Conservation (phyloP, 164 flowering plant genomes). For the Cinnamomum micranthum region DNA sequence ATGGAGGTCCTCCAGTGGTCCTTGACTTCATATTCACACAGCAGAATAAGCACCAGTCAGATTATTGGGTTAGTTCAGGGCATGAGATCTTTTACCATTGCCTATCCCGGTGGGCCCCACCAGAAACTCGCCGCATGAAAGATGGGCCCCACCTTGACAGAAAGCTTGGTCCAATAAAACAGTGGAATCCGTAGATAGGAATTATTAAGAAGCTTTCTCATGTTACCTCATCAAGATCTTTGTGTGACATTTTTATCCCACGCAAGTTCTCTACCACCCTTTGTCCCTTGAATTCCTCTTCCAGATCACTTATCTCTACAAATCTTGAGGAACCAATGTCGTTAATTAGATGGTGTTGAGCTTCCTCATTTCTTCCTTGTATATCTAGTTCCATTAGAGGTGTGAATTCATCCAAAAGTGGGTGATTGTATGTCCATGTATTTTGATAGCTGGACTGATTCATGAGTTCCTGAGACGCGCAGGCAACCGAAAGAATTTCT, state of each 20-base stretch:
- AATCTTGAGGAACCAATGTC: constrained; percentile 27
- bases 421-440: constrained; percentile 28
- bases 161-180: no score
- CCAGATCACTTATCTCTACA: constrained; percentile 39
- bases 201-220: not conserved
- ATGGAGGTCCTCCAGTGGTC: no score
- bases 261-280: constrained; percentile 60
- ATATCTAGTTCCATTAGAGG: constrained; percentile 16
- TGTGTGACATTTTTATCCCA: constrained; percentile 72
- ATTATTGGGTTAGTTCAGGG: no score
- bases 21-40: no score
- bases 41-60: no score
- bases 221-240: constrained; percentile 57
- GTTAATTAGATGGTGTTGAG: no score
- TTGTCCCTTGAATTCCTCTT: constrained; percentile 36
- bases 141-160: no score
- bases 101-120: no score
- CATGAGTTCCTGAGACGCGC: constrained; percentile 52
- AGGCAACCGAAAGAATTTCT: constrained; percentile 73
- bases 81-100: no score
- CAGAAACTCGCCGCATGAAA: no score
- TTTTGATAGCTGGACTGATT: constrained; percentile 27
- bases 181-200: no score
- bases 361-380: not conserved
- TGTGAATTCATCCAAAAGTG: constrained; percentile 33